Conservation (phyloP, 305 asterid species). For the Lippia alba region DNA sequence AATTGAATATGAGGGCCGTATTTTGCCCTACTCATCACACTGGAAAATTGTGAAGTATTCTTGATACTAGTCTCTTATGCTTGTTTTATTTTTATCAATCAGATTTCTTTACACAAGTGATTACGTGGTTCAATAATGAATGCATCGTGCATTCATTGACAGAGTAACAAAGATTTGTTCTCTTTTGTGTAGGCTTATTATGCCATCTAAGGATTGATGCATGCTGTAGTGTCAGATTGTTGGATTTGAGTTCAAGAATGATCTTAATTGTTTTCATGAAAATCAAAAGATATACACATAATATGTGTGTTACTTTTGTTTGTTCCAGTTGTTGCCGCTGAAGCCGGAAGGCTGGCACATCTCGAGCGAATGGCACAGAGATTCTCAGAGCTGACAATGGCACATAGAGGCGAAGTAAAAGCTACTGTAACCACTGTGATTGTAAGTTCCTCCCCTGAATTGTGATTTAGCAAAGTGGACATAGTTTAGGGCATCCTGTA, state of each 20-base stretch:
- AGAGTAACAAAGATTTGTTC: neutral
- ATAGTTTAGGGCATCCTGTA: too few species aligned
- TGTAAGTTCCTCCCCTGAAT: slow-evolving; percentile 46
- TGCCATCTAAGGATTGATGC: slow-evolving; percentile 19
- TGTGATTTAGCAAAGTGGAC: neutral
- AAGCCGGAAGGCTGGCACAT: slow-evolving; percentile 50
- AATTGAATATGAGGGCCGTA: neutral
- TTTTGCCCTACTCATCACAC: neutral
- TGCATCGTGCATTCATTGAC: neutral
- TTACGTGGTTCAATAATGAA: neutral
- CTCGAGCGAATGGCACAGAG: slow-evolving; percentile 49
- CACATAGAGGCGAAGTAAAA: slow-evolving; percentile 70
- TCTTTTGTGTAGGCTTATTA: neutral
- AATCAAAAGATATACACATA: neutral
- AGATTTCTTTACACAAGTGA: neutral
- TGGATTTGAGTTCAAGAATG: neutral
- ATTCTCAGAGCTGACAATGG: slow-evolving; percentile 72
- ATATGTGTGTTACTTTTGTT: slow-evolving; percentile 12
- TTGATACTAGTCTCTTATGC: neutral
- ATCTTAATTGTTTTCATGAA: neutral
- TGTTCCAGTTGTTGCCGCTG: slow-evolving; percentile 59
- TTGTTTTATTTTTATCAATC: neutral
- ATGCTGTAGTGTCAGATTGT: neutral
- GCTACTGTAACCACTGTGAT: slow-evolving; percentile 67
- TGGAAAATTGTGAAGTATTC: neutral